Percentiles rank a stretch among this genome's conserved stretches.
Evolutionary conservation across 2,329 filamentous ascomycete species (phyloP).

Genomic region (Alternaria gansuensis): DNA sequence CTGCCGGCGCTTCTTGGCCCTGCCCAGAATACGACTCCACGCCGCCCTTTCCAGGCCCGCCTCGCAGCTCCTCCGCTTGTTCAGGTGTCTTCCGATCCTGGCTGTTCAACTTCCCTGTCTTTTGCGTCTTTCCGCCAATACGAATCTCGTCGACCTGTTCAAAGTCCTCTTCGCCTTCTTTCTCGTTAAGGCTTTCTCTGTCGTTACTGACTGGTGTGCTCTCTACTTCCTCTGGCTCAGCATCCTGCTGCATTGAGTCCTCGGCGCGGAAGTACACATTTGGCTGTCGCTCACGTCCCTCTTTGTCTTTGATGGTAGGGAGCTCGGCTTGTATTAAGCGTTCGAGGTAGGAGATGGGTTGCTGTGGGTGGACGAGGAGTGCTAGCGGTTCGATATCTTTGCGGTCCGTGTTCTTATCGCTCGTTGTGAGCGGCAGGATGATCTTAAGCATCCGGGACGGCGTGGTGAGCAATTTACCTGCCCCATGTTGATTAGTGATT

Average conservation of each 20-base stretch:
- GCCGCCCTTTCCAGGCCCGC: slow-evolving; percentile 63
- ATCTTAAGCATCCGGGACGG: slow-evolving; percentile 82
- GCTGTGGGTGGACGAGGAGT: slow-evolving; percentile 85
- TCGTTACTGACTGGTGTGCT: slow-evolving; percentile 41
- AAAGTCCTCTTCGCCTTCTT: slow-evolving; percentile 52
- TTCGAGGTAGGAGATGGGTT: slow-evolving; percentile 90
- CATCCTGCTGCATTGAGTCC: slow-evolving; percentile 71
- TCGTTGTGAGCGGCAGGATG: slow-evolving; percentile 75
- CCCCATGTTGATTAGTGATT: slow-evolving; percentile 14
- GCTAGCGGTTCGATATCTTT: slow-evolving; percentile 85
- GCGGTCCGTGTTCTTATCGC: slow-evolving; percentile 66
- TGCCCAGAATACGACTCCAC: slow-evolving; percentile 77
- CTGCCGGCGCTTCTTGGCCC: slow-evolving; percentile 65
- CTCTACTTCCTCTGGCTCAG: slow-evolving; percentile 38
- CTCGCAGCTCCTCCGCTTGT: slow-evolving; percentile 53
- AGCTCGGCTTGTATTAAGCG: slow-evolving; percentile 88
- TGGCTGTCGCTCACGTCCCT: slow-evolving; percentile 74
- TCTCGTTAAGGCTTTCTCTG: slow-evolving; percentile 37
- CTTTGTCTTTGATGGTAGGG: slow-evolving; percentile 68
- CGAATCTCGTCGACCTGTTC: slow-evolving; percentile 60
- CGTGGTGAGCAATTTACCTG: slow-evolving; percentile 81
- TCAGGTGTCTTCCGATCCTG: slow-evolving; percentile 40
- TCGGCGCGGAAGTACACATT: slow-evolving; percentile 82
- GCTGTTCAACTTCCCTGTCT: slow-evolving; percentile 55
- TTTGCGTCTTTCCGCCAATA: slow-evolving; percentile 60